Evolutionary conservation across 345 rosid genomes (phyloP).

Genomic region (Dimocarpus longan): DNA sequence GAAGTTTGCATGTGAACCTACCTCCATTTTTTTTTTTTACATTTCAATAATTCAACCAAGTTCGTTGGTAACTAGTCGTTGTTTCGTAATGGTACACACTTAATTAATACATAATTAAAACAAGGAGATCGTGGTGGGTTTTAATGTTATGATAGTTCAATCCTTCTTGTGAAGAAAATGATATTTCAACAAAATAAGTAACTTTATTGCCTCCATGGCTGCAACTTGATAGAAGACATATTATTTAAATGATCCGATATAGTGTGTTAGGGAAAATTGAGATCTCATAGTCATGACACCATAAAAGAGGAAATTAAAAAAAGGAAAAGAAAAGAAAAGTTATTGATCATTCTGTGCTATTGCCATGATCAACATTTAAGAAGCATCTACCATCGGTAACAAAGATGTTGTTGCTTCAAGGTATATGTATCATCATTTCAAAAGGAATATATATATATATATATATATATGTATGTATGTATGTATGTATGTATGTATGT

Average conservation of each 20-base stretch:
- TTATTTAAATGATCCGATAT: no score
- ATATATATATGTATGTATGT: no score
- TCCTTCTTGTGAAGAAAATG: background rate
- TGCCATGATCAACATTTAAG: background rate
- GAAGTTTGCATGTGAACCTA: background rate
- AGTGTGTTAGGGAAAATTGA: background rate
- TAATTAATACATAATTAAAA: background rate
- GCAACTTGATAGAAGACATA: background rate
- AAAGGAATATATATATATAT: background rate
- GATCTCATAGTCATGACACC: background rate
- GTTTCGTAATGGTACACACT: background rate
- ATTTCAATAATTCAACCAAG: background rate
- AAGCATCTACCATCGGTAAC: background rate
- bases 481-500: no score
- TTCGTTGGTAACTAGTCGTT: background rate
- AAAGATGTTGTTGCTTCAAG: conserved; percentile 8
- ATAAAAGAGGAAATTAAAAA: no score
- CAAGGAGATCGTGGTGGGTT: background rate
- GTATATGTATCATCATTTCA: background rate
- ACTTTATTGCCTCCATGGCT: background rate
- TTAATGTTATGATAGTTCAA: background rate
- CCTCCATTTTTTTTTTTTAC: background rate
- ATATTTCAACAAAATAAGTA: background rate
- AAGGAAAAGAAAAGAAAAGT: background rate
- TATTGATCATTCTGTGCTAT: background rate